A percentile compares a stretch with the other conserved stretches of the same genome.
Evolutionary conservation across 768 basidiomycete species (phyloP).

Genomic region (Leucosporidium yakuticum): DNA sequence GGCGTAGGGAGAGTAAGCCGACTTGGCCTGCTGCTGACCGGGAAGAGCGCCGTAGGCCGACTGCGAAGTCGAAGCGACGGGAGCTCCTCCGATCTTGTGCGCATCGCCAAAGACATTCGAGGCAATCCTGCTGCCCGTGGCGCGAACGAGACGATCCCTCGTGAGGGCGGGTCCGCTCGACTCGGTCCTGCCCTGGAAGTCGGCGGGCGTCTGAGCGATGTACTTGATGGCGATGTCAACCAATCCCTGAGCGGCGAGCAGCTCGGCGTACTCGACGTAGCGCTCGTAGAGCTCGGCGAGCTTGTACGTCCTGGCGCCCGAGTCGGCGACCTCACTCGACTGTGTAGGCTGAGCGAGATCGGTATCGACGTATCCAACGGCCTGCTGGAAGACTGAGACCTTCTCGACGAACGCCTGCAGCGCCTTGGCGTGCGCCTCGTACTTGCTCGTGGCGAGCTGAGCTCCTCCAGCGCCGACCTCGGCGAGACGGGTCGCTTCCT

Average conservation of each 20-base stretch:
- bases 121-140: conserved; percentile 19
- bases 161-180: conserved; percentile 44
- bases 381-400: conserved; percentile 85
- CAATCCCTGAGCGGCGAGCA: conserved; percentile 84
- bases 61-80: conserved; percentile 31
- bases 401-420: conserved; percentile 94
- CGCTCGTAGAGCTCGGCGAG: conserved; percentile 80
- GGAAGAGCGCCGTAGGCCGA: conserved; percentile 26
- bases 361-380: conserved; percentile 68
- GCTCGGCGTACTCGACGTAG: conserved; percentile 91
- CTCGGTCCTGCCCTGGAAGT: conserved; percentile 56
- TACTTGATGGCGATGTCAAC: conserved; percentile 73
- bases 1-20: background rate
- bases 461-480: conserved; percentile 40
- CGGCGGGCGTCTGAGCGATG: conserved; percentile 67
- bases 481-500: conserved; percentile 50
- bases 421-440: conserved; percentile 74
- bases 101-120: background rate
- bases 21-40: conserved; percentile 29
- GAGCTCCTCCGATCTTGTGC: background rate
- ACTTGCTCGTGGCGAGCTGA: conserved; percentile 42
- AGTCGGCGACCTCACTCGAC: conserved; percentile 47
- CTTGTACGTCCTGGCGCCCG: conserved; percentile 63
- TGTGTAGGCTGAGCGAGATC: conserved; percentile 54
- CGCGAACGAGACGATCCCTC: conserved; percentile 49